Percentiles rank a stretch among this genome's conserved stretches.
Conservation (phyloP, 805 yeast genomes). For the Ogataea ramenticola region DNA sequence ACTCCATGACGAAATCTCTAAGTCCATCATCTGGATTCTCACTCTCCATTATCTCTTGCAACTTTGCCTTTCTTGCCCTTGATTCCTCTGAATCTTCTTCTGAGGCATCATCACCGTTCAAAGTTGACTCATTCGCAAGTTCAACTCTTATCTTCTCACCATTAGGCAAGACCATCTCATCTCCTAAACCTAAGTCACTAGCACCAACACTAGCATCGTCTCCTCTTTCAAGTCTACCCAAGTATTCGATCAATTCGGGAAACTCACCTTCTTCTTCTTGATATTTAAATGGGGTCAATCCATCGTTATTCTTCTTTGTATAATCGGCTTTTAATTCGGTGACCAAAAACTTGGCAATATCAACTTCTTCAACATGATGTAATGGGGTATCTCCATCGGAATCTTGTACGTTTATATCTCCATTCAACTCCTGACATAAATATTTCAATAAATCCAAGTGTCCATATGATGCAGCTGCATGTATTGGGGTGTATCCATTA, state of each 20-base stretch:
- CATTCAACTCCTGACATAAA: conserved; percentile 48
- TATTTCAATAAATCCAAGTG: conserved; percentile 59
- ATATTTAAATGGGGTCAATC: conserved; percentile 63
- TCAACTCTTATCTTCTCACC: conserved; percentile 50
- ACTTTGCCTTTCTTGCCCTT: conserved; percentile 49
- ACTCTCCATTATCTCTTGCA: conserved; percentile 54
- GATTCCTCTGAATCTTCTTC: conserved; percentile 38
- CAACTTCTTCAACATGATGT: conserved; percentile 76
- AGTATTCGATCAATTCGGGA: conserved; percentile 67
- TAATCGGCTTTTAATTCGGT: conserved; percentile 65
- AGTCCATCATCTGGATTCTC: conserved; percentile 78
- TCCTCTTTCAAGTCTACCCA: conserved; percentile 32
- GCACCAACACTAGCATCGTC: conserved; percentile 22
- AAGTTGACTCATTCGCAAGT: conserved; percentile 38
- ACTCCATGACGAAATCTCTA: conserved; percentile 56
- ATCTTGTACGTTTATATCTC: conserved; percentile 78
- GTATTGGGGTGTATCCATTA: conserved; percentile 94
- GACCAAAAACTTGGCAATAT: conserved; percentile 57
- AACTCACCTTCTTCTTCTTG: conserved; percentile 81
- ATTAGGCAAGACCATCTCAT: conserved; percentile 18
- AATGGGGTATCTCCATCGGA: conserved; percentile 92
- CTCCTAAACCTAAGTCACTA: conserved; percentile 7
- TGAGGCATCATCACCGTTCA: conserved; percentile 33
- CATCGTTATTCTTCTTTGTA: conserved; percentile 60
- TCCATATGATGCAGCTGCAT: conserved; percentile 95